phyloP scores from a whole-genome alignment of 164 flowering plant species.

The Annona cherimola region DNA sequence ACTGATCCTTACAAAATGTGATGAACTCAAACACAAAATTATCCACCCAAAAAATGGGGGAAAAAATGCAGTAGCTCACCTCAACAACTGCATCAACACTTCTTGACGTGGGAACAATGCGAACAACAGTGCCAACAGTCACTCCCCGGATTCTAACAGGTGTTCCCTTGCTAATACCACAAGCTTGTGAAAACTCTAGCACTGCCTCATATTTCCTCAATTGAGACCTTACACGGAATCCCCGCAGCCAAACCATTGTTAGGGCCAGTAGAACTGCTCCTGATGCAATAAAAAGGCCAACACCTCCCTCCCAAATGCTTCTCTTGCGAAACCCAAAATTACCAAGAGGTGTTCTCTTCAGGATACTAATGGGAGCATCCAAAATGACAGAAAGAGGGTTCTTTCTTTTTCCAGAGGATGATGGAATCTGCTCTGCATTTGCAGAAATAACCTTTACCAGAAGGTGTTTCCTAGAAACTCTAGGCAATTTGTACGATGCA shows the following conservation, averaged over 20 bases:
- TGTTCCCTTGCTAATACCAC: slow-evolving; percentile 79
- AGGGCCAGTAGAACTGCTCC: slow-evolving; percentile 72
- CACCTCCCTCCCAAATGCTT: slow-evolving; percentile 98
- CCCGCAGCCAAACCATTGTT: slow-evolving; percentile 79
- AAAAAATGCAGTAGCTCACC: slow-evolving; percentile 33
- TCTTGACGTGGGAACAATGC: slow-evolving; percentile 72
- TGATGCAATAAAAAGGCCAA: slow-evolving; percentile 79
- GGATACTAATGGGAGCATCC: slow-evolving; percentile 56
- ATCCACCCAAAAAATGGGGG: background rate
- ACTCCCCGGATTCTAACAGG: slow-evolving; percentile 97
- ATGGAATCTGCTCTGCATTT: slow-evolving; percentile 31
- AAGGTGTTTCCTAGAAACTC: slow-evolving; percentile 18
- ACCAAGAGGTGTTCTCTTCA: slow-evolving; percentile 77
- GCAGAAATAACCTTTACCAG: slow-evolving; percentile 41
- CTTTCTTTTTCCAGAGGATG: slow-evolving; percentile 32
- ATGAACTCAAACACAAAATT: background rate
- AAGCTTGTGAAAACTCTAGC: slow-evolving; percentile 81
- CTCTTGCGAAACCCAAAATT: slow-evolving; percentile 89
- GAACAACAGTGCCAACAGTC: slow-evolving; percentile 77
- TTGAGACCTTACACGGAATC: slow-evolving; percentile 63
- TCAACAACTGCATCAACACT: slow-evolving; percentile 83
- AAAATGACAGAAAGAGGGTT: slow-evolving; percentile 45
- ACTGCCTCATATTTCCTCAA: slow-evolving; percentile 77
- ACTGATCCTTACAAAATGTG: background rate
- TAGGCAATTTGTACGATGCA: slow-evolving; percentile 27